These are phyloP conservation scores for Fusarium fracticaudum DNA, from an alignment of 2,329 filamentous ascomycete species.

Conservation along the genomic window DNA sequence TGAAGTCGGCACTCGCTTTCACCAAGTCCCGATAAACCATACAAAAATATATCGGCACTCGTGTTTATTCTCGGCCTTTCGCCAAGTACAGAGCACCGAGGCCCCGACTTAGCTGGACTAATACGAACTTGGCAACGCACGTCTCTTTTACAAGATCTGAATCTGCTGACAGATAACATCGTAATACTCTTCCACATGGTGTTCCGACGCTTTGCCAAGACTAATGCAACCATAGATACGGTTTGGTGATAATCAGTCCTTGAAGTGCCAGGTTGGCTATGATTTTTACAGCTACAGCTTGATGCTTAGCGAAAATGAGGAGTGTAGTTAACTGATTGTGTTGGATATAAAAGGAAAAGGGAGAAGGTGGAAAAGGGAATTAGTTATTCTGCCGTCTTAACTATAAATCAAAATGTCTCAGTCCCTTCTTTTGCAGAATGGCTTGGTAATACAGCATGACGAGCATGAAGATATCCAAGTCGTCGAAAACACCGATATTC, in stretches of 20 bases:
- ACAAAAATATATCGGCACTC: neutral
- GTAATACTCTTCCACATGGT: neutral
- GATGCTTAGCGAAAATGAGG: no score
- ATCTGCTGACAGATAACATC: neutral
- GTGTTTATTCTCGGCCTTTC: neutral
- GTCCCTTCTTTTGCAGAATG: neutral
- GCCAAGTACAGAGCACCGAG: neutral
- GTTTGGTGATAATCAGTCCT: neutral
- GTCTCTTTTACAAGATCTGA: neutral
- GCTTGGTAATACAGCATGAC: neutral
- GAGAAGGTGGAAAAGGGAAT: accelerated
- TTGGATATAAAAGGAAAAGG: no score
- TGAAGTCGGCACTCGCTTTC: neutral
- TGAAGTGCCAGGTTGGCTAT: neutral
- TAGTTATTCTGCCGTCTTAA: accelerated
- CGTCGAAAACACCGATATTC: neutral
- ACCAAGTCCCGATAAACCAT: neutral
- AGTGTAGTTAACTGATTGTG: no score
- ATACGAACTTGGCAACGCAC: neutral
- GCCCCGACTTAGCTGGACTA: neutral
- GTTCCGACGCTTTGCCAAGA: neutral
- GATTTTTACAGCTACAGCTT: no score
- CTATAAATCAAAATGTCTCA: neutral
- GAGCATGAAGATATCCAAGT: neutral
- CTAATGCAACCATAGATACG: neutral